Base-by-base conservation (phyloP, 352 stramenopile genomes). In the Aphanomyces euteiches region DNA sequence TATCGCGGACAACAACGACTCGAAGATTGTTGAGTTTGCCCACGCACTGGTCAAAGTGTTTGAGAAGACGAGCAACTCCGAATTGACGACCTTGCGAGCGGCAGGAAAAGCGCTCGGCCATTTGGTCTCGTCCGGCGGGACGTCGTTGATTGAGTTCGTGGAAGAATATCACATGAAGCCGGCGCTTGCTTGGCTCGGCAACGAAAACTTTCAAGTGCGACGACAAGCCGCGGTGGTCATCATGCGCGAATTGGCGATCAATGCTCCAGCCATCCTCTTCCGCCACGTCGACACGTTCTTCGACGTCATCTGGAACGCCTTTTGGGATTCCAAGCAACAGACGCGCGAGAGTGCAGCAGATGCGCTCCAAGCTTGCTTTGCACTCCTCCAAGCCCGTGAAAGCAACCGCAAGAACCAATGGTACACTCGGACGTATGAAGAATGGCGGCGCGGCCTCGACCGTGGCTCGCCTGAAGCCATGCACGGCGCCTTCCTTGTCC, bases 241-340 rank as follows among this genome's bases (percentile, higher is more conserved):
- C 53, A 54, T 95, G 38, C 93, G 93, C 68, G 88, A 95, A 58
- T 76, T 95, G 41, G 87, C 86, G 8, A 89, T 88, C 67, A 95
- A 95, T 59, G 85, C 88, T 56, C 88, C 88, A 37, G 93, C 88
- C 7, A 95, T 86, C 50, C 82, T 85, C 17, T 95, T 93, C 67
- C 77, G 88, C 37, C 90, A 95, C 78, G 91, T 95, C 81, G 88
- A 95, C 72, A 87, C 84, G 69, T 95, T 93, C 78, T 95, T 95
- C 72, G 88, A 95, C 75, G 88, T 91, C 53, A 93, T 94, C 72
- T 95, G 88, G 88, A 94, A 86, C 74, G 88, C 84, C 8, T 94
- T 95, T 76, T 92, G 88, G 83, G 88, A 95, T 78, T 73, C 79
- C 7, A 91, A 88, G 65, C 67, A 92, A 21, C 82, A 87, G 8